Percentiles rank a stretch among this genome's conserved stretches.
phyloP scores from a whole-genome alignment of 257 asterid species.

The Jaltomata sinuosa region DNA sequence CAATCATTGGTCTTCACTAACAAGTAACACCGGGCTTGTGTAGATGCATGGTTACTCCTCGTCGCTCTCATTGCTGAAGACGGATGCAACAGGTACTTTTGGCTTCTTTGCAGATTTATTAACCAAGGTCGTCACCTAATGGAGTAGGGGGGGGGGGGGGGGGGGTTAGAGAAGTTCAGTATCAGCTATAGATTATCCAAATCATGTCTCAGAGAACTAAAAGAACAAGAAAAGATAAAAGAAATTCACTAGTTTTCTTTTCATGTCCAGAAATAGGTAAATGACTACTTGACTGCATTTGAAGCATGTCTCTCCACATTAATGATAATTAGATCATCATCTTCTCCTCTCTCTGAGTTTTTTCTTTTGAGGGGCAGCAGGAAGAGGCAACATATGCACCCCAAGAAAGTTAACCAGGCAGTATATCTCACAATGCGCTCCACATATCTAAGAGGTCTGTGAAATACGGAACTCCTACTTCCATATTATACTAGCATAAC shows the following conservation, averaged over 20 bases:
- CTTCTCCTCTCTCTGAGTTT: not conserved
- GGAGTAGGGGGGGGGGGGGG: not conserved
- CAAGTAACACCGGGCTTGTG: not conserved
- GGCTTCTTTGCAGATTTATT: conserved; percentile 57
- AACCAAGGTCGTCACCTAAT: conserved; percentile 33
- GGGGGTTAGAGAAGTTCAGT: not conserved
- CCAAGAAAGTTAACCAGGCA: not conserved
- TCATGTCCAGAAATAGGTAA: not conserved
- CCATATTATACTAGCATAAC: not conserved
- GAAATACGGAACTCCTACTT: not conserved
- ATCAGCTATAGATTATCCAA: not conserved
- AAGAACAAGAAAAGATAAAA: not conserved
- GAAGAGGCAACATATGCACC: not conserved
- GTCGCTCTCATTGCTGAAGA: conserved; percentile 67
- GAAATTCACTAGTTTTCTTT: not conserved
- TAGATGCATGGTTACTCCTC: conserved; percentile 39
- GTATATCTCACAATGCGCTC: not conserved
- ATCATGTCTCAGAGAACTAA: not conserved
- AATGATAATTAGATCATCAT: not conserved
- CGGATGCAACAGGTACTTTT: conserved; percentile 60
- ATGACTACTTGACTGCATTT: not conserved
- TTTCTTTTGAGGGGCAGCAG: not conserved
- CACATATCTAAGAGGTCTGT: not conserved
- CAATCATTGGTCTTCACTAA: not conserved
- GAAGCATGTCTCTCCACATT: not conserved